Percentiles rank a stretch among this genome's conserved stretches.
phyloP scores from a whole-genome alignment of 495 filamentous ascomycete genomes.

The Aeminium ludgeri region DNA sequence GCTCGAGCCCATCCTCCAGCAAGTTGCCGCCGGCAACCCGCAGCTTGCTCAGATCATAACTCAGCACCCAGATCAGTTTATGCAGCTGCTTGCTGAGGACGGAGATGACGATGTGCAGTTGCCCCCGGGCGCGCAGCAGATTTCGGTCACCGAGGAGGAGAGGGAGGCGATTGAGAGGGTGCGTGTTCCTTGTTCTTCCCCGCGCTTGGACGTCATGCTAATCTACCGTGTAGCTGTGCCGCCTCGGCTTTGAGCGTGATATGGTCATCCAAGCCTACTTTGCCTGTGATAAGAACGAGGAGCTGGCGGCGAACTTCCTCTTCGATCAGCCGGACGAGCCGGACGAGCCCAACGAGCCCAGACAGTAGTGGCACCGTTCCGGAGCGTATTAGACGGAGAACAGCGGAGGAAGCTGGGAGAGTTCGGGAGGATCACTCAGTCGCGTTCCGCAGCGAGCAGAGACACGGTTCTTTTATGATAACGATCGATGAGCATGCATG shows the following conservation, averaged over 20 bases:
- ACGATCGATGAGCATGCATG: background rate
- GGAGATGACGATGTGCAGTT: slow-evolving; percentile 48
- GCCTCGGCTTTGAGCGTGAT: slow-evolving; percentile 81
- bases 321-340: slow-evolving; percentile 93
- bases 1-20: slow-evolving; percentile 93
- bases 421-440: background rate
- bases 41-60: slow-evolving; percentile 83
- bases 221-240: slow-evolving; percentile 47
- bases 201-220: slow-evolving; percentile 16
- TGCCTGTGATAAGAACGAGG: slow-evolving; percentile 98
- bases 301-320: slow-evolving; percentile 90
- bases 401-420: background rate
- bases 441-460: background rate
- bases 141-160: slow-evolving; percentile 88
- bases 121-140: slow-evolving; percentile 76
- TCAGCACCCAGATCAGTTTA: slow-evolving; percentile 78
- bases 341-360: slow-evolving; percentile 40
- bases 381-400: too few species aligned
- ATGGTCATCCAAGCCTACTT: slow-evolving; percentile 97
- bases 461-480: background rate
- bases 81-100: slow-evolving; percentile 73
- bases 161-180: slow-evolving; percentile 91
- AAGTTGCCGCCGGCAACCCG: slow-evolving; percentile 89
- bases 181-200: slow-evolving; percentile 25
- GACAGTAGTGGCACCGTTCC: slow-evolving; percentile 1